A percentile compares a stretch with the other conserved stretches of the same genome.
Conservation (phyloP, 2,329 filamentous ascomycete species). For the Geosmithia flava region DNA sequence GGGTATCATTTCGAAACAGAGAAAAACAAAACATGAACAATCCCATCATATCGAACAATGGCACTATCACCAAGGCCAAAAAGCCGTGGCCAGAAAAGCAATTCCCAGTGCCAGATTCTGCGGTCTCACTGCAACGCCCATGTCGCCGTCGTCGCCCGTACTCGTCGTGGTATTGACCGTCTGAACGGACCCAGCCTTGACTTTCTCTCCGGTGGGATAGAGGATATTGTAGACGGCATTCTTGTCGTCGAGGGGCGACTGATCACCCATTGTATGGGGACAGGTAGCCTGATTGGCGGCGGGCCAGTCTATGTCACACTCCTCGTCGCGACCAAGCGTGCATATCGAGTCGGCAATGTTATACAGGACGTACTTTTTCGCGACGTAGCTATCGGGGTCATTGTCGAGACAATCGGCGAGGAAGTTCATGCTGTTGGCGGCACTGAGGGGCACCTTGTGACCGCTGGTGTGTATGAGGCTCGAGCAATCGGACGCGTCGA, state of each 20-base stretch:
- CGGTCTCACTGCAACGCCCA: background rate
- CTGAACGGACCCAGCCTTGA: slow-evolving; percentile 6
- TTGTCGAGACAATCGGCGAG: slow-evolving; percentile 29
- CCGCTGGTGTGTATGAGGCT: slow-evolving; percentile 31
- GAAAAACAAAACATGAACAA: background rate
- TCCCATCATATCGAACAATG: background rate
- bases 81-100: background rate
- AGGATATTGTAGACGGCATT: slow-evolving; percentile 31
- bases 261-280: slow-evolving; percentile 25
- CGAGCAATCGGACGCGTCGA: slow-evolving; percentile 30
- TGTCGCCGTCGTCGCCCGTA: background rate
- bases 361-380: slow-evolving; percentile 31
- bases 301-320: slow-evolving; percentile 29
- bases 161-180: background rate
- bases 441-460: slow-evolving; percentile 27
- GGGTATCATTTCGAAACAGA: background rate
- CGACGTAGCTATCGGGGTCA: slow-evolving; percentile 29
- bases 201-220: slow-evolving; percentile 29
- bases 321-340: slow-evolving; percentile 30
- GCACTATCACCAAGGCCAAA: background rate
- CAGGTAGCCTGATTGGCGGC: slow-evolving; percentile 31
- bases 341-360: slow-evolving; percentile 39
- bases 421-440: slow-evolving; percentile 40
- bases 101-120: background rate
- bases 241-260: slow-evolving; percentile 17